A percentile compares a stretch with the other conserved stretches of the same genome.
Conservation (phyloP, 305 asterid species). For the Fraxinus albicans region DNA sequence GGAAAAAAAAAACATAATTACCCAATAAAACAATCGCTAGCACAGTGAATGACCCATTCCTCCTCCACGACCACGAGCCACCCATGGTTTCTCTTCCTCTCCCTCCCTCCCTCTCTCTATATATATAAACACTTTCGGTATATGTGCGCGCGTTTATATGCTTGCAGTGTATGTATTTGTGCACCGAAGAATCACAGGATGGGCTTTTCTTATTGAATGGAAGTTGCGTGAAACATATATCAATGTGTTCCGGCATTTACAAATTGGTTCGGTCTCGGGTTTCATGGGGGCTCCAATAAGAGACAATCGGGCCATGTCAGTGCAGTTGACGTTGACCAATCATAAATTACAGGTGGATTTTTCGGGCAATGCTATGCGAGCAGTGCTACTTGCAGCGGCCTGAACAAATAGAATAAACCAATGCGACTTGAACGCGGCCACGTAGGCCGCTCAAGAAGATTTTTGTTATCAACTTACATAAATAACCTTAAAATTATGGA, state of each 20-base stretch:
- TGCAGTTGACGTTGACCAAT: constrained; percentile 37
- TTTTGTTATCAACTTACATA: too few relatives aligned
- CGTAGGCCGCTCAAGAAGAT: too few relatives aligned
- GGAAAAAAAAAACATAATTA: neutral
- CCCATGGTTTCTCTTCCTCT: constrained; percentile 18
- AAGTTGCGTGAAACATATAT: neutral
- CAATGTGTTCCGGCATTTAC: neutral
- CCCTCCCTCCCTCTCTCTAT: neutral
- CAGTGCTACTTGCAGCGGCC: too few relatives aligned
- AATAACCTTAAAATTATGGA: too few relatives aligned
- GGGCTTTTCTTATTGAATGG: neutral
- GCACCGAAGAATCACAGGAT: neutral
- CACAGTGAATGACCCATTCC: constrained; percentile 22
- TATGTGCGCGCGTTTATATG: too few relatives aligned
- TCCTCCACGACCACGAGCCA: constrained; percentile 17
- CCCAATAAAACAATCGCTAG: constrained; percentile 37
- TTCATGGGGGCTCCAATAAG: neutral
- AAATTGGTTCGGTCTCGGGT: neutral
- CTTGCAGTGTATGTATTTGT: neutral
- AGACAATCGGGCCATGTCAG: constrained; percentile 17
- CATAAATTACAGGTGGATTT: neutral
- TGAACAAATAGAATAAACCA: too few relatives aligned
- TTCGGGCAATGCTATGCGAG: too few relatives aligned
- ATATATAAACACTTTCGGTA: neutral
- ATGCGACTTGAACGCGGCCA: too few relatives aligned